A percentile compares a stretch with the other conserved stretches of the same genome.
These are phyloP conservation scores for Corymbia calophylla DNA, from an alignment of 441 rosid species.

Conservation along the genomic window DNA sequence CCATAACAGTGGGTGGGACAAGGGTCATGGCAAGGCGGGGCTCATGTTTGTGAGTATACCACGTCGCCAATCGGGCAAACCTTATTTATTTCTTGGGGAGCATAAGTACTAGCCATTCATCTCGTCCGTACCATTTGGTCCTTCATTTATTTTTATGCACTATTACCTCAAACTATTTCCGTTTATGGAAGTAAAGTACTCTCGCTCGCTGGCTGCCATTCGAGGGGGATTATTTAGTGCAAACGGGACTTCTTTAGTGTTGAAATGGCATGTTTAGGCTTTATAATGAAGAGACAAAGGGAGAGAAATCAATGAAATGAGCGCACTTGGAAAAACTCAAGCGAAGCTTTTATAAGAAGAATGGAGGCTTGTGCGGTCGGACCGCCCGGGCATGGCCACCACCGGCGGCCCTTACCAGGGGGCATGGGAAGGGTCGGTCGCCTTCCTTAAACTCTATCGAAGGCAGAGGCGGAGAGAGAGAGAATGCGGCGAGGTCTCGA, in stretches of 20 bases:
- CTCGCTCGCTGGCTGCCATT: background rate
- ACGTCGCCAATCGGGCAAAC: background rate
- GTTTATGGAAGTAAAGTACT: background rate
- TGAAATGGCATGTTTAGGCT: background rate
- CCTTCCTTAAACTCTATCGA: background rate
- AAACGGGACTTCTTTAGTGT: background rate
- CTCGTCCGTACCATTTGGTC: background rate
- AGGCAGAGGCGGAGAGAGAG: background rate
- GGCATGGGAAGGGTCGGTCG: background rate
- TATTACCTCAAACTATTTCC: background rate
- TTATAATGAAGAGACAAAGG: background rate
- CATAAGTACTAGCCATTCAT: background rate
- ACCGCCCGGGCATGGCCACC: background rate
- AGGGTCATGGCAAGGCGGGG: background rate
- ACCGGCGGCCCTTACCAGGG: background rate
- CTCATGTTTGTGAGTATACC: background rate
- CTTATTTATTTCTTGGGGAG: background rate
- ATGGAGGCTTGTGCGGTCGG: background rate
- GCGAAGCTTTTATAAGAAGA: background rate
- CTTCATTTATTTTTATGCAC: background rate
- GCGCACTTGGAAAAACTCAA: background rate
- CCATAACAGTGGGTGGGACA: background rate
- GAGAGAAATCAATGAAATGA: background rate
- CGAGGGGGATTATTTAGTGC: background rate
- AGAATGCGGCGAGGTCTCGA: background rate